These are phyloP conservation scores for Cladosporium sp. DNA, from an alignment of 2,329 filamentous ascomycete species.

Conservation along the genomic window DNA sequence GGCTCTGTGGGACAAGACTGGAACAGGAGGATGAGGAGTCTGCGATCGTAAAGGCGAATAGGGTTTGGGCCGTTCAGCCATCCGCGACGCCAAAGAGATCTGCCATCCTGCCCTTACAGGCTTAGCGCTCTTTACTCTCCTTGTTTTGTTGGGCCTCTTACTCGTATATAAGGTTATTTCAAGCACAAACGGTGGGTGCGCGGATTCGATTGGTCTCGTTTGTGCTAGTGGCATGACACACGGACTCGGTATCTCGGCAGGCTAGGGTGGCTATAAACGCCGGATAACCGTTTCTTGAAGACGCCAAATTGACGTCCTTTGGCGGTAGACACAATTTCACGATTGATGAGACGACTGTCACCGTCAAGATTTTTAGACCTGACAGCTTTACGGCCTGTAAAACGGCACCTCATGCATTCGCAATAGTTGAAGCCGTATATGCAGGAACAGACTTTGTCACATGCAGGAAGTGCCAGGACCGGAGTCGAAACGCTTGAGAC, in stretches of 20 bases:
- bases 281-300: background rate
- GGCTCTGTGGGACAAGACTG: background rate
- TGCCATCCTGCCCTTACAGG: background rate
- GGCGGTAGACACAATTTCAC: background rate
- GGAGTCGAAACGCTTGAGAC: background rate
- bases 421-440: background rate
- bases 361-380: no score
- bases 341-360: no score
- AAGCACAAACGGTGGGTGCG: background rate
- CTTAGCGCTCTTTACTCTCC: background rate
- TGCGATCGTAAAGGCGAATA: background rate
- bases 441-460: background rate
- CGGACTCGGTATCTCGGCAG: constrained; percentile 1
- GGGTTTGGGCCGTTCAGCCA: background rate
- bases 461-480: background rate
- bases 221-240: background rate
- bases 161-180: background rate
- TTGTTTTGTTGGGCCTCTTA: background rate
- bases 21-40: constrained; percentile 2
- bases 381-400: no score
- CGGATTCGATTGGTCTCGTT: background rate
- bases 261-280: background rate
- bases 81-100: constrained; percentile 1
- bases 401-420: no score
- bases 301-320: background rate